A percentile compares a stretch with the other conserved stretches of the same genome.
These are phyloP conservation scores for Daldinia sp. DNA, from an alignment of 2,329 filamentous ascomycete genomes.

Conservation along the genomic window DNA sequence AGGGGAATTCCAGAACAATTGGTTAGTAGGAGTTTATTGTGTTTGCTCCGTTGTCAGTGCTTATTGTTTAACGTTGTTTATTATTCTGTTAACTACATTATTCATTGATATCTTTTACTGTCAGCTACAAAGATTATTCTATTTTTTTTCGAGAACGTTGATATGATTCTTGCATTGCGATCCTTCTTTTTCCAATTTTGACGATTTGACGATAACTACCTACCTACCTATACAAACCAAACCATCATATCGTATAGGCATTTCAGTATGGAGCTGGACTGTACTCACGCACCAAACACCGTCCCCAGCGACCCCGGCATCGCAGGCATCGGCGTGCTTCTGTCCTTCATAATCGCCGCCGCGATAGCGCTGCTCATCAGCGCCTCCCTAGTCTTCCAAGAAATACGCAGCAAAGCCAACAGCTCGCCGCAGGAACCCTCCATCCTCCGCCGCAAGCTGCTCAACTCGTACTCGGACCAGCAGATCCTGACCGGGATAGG, in stretches of 20 bases:
- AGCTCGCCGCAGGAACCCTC: slow-evolving; percentile 58
- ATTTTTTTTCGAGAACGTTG: background rate
- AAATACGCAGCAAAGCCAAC: slow-evolving; percentile 51
- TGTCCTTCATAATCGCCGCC: slow-evolving; percentile 76
- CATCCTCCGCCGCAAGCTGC: slow-evolving; percentile 71
- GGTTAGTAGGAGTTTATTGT: background rate
- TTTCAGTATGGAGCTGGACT: slow-evolving; percentile 48
- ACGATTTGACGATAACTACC: background rate
- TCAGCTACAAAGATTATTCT: background rate
- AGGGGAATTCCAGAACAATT: background rate
- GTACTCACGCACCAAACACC: slow-evolving; percentile 54
- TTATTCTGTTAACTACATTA: background rate
- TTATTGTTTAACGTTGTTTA: background rate
- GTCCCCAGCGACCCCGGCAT: slow-evolving; percentile 62
- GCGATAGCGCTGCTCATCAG: slow-evolving; percentile 67
- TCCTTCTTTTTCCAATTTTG: background rate
- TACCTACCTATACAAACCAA: background rate
- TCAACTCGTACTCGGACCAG: slow-evolving; percentile 75
- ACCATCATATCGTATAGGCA: too few species aligned
- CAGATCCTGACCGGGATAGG: slow-evolving; percentile 77
- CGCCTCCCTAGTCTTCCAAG: slow-evolving; percentile 67
- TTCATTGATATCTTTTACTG: background rate
- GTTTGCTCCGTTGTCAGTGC: background rate
- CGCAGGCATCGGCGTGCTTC: slow-evolving; percentile 65
- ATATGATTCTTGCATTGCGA: background rate